Evolutionary conservation across 192 early-diverging fungal species (phyloP).

Genomic region (Oehlia diaphana): DNA sequence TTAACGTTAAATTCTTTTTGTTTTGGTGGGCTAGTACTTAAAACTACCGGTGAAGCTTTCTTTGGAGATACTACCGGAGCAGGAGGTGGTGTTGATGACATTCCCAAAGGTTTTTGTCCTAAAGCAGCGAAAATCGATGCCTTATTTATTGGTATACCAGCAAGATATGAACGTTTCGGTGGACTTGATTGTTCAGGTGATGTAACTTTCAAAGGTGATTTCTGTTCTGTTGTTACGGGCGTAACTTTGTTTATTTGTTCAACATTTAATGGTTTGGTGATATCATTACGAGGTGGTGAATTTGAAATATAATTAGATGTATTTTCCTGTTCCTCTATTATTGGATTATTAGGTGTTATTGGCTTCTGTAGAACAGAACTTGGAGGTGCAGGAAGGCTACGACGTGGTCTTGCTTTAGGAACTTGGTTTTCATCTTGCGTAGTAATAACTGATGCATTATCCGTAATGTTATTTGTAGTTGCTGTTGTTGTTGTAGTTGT

Average conservation of each 20-base stretch:
- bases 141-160: not conserved
- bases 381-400: not conserved
- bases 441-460: not conserved
- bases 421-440: not conserved
- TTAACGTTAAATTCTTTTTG: constrained; percentile 16
- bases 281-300: not conserved
- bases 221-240: not conserved
- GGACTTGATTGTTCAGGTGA: not conserved
- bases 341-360: not conserved
- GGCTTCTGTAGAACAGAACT: not conserved
- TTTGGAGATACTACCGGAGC: not conserved
- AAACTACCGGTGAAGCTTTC: not conserved
- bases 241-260: not conserved
- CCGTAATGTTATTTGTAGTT: not conserved
- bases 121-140: not conserved
- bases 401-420: not conserved
- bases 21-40: not conserved
- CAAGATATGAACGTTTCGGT: not conserved
- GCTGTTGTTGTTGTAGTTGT: not conserved
- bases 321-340: not conserved
- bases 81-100: not conserved
- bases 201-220: not conserved
- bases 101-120: not conserved
- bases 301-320: not conserved
- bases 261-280: not conserved